Conservation (phyloP, 805 yeast genomes). For the Schizosaccharomyces lindneri region DNA sequence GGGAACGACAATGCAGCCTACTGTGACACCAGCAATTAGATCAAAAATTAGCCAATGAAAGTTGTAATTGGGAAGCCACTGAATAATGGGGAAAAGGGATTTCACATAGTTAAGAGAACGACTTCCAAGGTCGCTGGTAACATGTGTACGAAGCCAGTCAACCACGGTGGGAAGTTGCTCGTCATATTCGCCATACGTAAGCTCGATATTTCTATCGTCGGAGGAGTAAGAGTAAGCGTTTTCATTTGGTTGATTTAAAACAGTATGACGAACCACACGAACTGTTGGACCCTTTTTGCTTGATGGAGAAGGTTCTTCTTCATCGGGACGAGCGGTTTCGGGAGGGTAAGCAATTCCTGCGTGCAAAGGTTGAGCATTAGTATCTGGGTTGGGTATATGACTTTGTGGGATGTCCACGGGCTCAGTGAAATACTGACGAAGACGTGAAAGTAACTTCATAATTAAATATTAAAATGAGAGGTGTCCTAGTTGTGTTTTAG, state of each 20-base stretch:
- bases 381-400: no score
- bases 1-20: slow-evolving; percentile 79
- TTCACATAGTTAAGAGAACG: slow-evolving; percentile 19
- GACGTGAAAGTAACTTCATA: no score
- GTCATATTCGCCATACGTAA: background rate
- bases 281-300: background rate
- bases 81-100: slow-evolving; percentile 52
- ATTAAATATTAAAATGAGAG: no score
- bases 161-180: background rate
- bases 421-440: no score
- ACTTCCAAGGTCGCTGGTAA: background rate
- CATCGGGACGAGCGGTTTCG: no score
- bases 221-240: background rate
- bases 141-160: background rate
- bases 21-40: slow-evolving; percentile 76
- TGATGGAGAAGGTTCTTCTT: no score
- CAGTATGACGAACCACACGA: background rate
- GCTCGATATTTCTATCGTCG: background rate
- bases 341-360: no score
- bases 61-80: slow-evolving; percentile 76
- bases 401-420: no score
- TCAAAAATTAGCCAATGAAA: slow-evolving; percentile 57
- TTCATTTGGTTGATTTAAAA: background rate
- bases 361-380: no score
- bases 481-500: no score